A percentile compares a stretch with the other conserved stretches of the same genome.
phyloP scores from a whole-genome alignment of 208 protist genomes.

The Sergeia podlipaevii region DNA sequence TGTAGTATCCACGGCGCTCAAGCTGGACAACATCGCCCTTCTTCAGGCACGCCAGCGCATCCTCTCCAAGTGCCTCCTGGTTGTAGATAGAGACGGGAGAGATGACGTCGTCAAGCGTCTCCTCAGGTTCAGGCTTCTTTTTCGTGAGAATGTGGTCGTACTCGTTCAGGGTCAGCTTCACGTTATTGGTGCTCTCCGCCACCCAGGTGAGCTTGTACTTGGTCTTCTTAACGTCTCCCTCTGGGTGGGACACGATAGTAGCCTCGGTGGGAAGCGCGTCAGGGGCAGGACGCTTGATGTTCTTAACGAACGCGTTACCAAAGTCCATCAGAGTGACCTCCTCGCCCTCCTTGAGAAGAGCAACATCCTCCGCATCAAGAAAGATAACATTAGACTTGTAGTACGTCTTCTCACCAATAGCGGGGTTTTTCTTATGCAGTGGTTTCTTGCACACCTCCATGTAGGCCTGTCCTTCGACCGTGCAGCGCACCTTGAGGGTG shows the following conservation, averaged over 20 bases:
- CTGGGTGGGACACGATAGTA: constrained; percentile 78
- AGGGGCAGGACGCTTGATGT: constrained; percentile 49
- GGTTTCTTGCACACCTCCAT: constrained; percentile 59
- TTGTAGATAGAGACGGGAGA: constrained; percentile 83
- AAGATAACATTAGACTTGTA: constrained; percentile 88
- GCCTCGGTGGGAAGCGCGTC: constrained; percentile 54
- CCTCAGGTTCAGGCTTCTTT: constrained; percentile 94
- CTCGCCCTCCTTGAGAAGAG: constrained; percentile 86
- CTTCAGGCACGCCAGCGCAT: constrained; percentile 82
- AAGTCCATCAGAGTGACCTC: constrained; percentile 99
- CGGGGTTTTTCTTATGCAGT: constrained; percentile 94
- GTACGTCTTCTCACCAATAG: constrained; percentile 92
- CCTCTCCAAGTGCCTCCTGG: constrained; percentile 83
- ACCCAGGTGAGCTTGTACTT: constrained; percentile 99
- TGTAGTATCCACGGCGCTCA: constrained; percentile 98
- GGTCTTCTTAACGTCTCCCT: constrained; percentile 97
- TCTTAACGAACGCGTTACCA: constrained; percentile 94
- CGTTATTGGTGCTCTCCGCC: constrained; percentile 59
- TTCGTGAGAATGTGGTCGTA: constrained; percentile 98
- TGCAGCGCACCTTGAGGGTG: constrained; percentile 73
- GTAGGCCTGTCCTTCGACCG: constrained; percentile 55
- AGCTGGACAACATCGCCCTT: constrained; percentile 95
- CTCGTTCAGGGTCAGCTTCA: constrained; percentile 82
- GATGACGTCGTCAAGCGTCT: constrained; percentile 92
- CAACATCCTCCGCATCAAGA: constrained; percentile 94